Evolutionary conservation across 495 filamentous ascomycete genomes (phyloP).

Genomic region (Penicillium taxi): DNA sequence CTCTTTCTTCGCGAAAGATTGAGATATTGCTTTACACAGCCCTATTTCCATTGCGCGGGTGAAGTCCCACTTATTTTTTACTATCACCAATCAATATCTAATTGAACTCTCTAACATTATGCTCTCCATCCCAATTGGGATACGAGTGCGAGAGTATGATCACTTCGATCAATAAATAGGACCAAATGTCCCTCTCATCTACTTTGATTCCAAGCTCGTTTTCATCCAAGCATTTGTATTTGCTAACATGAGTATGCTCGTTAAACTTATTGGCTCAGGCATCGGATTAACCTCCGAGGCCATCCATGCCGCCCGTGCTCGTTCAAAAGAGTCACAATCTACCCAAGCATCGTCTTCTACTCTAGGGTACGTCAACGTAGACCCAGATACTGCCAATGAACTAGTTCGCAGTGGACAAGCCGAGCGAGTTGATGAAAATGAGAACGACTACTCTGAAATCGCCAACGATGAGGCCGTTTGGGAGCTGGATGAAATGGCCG

Average conservation of each 20-base stretch:
- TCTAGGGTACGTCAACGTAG: slow-evolving; percentile 1
- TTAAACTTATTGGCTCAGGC: slow-evolving; percentile 6
- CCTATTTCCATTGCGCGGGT: no score
- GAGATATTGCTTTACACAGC: no score
- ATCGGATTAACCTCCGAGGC: slow-evolving; percentile 13
- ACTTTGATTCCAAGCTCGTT: neutral
- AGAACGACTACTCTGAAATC: neutral
- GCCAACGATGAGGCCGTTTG: neutral
- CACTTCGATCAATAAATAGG: no score
- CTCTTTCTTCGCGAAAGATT: no score
- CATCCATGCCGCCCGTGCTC: slow-evolving; percentile 8
- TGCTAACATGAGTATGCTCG: slow-evolving; percentile 8
- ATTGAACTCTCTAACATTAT: no score
- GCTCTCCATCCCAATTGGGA: no score
- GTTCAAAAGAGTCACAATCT: neutral
- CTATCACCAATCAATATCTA: no score
- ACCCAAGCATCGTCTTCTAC: neutral
- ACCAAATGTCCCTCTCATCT: no score
- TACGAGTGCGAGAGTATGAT: no score
- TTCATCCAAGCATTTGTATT: no score
- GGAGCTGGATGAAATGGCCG: neutral
- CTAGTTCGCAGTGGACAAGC: neutral
- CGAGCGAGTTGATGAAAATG: neutral
- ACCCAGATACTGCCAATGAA: neutral
- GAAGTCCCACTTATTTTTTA: no score